Evolutionary conservation across 345 rosid genomes (phyloP).

Genomic region (Murraya koenigii): DNA sequence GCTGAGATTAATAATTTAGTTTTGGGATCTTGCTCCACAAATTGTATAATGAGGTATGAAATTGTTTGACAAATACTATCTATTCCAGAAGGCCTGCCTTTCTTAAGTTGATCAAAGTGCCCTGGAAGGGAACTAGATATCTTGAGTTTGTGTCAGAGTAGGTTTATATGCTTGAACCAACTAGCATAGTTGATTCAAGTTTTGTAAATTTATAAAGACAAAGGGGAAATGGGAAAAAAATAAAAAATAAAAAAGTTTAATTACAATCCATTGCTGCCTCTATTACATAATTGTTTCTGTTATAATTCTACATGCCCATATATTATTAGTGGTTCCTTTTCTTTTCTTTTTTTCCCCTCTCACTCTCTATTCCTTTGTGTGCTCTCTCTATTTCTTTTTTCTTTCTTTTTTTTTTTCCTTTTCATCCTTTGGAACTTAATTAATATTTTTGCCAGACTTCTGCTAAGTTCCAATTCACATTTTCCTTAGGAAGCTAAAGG

Average conservation of each 20-base stretch:
- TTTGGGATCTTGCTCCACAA: conserved; percentile 63
- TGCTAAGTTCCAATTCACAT: conserved; percentile 10
- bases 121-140: neutral
- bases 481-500: conserved; percentile 47
- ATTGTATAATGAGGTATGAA: conserved; percentile 56
- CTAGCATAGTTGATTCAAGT: neutral
- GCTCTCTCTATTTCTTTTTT: too few species aligned
- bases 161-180: neutral
- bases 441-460: neutral
- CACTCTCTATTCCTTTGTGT: neutral
- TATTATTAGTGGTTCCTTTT: neutral
- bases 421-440: neutral
- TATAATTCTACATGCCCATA: neutral
- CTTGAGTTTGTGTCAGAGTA: neutral
- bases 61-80: neutral
- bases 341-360: neutral
- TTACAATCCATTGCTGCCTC: neutral
- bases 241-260: neutral
- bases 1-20: conserved; percentile 55
- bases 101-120: neutral
- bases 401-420: neutral
- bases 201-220: neutral
- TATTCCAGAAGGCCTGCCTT: neutral
- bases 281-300: neutral
- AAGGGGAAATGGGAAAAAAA: neutral